A percentile compares a stretch with the other conserved stretches of the same genome.
These are phyloP conservation scores for Ilyonectria destructans DNA, from an alignment of 2,329 filamentous ascomycete species.

Conservation along the genomic window DNA sequence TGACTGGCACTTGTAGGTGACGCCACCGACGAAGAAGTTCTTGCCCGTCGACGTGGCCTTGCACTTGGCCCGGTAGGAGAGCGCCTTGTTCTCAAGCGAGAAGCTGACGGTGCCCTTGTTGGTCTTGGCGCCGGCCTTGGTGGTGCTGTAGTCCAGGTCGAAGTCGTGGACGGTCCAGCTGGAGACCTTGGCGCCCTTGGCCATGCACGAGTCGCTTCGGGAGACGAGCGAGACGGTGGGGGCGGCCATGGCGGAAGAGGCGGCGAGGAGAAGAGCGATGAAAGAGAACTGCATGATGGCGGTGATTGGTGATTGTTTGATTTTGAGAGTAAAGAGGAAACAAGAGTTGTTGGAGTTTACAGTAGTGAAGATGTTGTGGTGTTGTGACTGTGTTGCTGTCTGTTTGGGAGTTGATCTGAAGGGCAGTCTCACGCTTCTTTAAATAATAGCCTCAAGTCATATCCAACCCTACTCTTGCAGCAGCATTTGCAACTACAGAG, in stretches of 20 bases:
- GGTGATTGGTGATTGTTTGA: background rate
- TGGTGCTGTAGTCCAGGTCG: background rate
- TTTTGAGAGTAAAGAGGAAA: background rate
- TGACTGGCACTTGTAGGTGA: background rate
- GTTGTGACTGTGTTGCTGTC: background rate
- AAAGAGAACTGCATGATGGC: background rate
- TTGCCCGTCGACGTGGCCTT: background rate
- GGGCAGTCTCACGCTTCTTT: background rate
- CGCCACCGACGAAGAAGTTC: background rate
- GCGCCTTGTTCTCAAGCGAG: background rate
- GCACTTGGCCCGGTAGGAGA: background rate
- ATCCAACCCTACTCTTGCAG: background rate
- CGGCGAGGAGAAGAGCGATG: background rate
- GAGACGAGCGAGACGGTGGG: background rate
- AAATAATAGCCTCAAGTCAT: background rate
- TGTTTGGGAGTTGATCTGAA: background rate
- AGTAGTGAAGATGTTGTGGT: background rate
- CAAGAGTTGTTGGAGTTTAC: background rate
- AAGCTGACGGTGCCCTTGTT: background rate
- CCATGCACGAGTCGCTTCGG: background rate
- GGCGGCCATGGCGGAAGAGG: background rate
- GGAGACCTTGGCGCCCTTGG: slow-evolving; percentile 1
- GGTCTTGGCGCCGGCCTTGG: background rate
- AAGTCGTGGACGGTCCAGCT: background rate
- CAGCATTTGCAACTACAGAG: background rate